Percentiles rank a stretch among this genome's conserved stretches.
These are phyloP conservation scores for Gillenia trifoliata DNA, from an alignment of 306 rosid genomes.

Conservation along the genomic window DNA sequence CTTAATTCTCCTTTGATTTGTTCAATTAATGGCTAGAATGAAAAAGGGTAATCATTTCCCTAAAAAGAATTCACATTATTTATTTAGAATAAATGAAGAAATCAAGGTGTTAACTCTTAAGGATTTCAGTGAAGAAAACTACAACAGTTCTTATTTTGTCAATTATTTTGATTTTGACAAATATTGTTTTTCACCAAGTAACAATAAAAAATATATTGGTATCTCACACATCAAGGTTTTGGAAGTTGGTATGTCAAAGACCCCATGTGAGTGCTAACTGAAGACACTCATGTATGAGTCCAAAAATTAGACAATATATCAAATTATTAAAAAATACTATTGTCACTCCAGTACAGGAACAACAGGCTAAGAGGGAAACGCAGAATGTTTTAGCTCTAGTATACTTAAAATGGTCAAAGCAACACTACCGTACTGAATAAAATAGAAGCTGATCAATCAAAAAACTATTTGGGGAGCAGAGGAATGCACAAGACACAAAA, in stretches of 20 bases:
- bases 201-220: too few species aligned
- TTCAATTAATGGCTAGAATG: neutral
- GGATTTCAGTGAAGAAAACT: neutral
- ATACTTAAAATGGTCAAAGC: neutral
- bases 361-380: neutral
- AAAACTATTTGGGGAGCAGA: neutral
- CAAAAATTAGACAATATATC: neutral
- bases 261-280: neutral
- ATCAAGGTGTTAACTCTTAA: neutral
- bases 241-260: neutral
- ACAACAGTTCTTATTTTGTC: neutral
- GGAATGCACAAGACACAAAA: slow-evolving; percentile 18
- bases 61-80: neutral
- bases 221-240: neutral
- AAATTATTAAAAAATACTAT: neutral
- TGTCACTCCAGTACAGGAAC: neutral
- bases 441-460: neutral
- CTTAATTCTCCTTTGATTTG: neutral
- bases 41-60: neutral
- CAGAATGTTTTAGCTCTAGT: neutral
- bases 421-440: neutral
- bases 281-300: neutral
- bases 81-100: neutral
- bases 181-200: neutral
- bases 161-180: neutral